Base-by-base conservation (phyloP, 2,329 filamentous ascomycete species). In the Cladosporium oxysporum region DNA sequence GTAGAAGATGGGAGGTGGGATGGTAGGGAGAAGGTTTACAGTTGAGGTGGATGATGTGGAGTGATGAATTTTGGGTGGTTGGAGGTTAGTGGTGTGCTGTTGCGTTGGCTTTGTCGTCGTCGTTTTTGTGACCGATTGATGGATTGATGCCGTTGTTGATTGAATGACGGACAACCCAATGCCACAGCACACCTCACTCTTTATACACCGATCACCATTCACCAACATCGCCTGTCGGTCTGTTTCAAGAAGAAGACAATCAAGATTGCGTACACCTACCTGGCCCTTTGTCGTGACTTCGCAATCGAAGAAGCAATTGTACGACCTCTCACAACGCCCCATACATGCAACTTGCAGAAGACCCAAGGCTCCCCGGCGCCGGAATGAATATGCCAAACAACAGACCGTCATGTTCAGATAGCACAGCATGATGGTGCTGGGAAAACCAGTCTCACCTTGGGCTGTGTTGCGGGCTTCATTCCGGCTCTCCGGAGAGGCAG, bases 281-380 rank as follows among this genome's bases (percentile, higher is more conserved):
- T 29, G 14, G 6, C 8, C 16, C 49, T 31, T 53, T 53, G 49
- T 35, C 35, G 33, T n/a, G 6, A 10, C 47, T 21, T n/a, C 50
- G 33, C 31, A 53, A 53, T 29, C 47, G 41, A 53, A 55, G 41
- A 53, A 62, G 60, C 60, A 62, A 62, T 53, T 41, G 60, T 62
- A 41, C 47, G 23, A 35, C 60, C n/a, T 61, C 29, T 50, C 47
- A 50, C 58, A 60, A 59, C 21, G 11, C 18, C 18, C 28, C 53
- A n/a, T 57, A 16, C 29, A 14, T 28, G 23, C 14, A 14, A 10
- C 33, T 35, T 58, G 29, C 53, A 37, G 18, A 26, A 2, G 16
- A 11, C 53, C 53, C 33, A 35, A 37, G 5, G 37, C 7, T 44
- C 21, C 35, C 57, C 21, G 33, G 26, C 33, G 35, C 35, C 57